Percentiles rank a stretch among this genome's conserved stretches.
These are phyloP conservation scores for Corylus heterophylla DNA, from an alignment of 306 rosid species.

Conservation along the genomic window DNA sequence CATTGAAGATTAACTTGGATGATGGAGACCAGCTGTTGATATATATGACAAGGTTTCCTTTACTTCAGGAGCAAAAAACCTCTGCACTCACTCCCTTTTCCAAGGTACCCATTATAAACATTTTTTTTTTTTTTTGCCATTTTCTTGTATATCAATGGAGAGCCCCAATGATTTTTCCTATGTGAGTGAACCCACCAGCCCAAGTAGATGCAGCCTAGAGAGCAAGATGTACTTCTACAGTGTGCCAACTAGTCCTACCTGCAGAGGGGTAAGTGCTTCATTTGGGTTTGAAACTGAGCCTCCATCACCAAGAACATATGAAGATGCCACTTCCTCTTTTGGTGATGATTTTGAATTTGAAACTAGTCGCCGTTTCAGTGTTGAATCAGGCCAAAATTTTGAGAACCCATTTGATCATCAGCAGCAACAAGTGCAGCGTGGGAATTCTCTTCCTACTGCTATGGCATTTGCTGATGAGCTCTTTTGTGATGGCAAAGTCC, in stretches of 20 bases:
- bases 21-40: conserved; percentile 24
- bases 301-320: conserved; percentile 41
- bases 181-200: conserved; percentile 38
- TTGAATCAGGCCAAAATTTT: conserved; percentile 19
- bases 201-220: conserved; percentile 35
- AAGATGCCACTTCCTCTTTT: conserved; percentile 43
- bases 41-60: conserved; percentile 24
- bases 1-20: conserved; percentile 27
- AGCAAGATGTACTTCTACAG: conserved; percentile 55
- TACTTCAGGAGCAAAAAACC: conserved; percentile 31
- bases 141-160: conserved; percentile 38
- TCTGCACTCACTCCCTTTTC: conserved; percentile 14
- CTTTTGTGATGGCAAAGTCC: conserved; percentile 70
- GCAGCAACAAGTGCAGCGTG: conserved; percentile 5
- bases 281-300: conserved; percentile 38
- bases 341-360: conserved; percentile 63
- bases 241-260: conserved; percentile 72
- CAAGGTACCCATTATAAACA: conserved; percentile 11
- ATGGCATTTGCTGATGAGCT: conserved; percentile 88
- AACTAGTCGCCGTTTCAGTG: conserved; percentile 45
- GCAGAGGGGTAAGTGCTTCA: conserved; percentile 6
- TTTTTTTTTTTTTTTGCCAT: conserved; percentile 1
- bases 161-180: conserved; percentile 29
- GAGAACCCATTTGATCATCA: background rate
- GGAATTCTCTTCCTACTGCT: conserved; percentile 36